Evolutionary conservation across 257 asterid species (phyloP), one percentile per base, ranked within the genome.

Genomic region (Solanum pimpinellifolium): DNA sequence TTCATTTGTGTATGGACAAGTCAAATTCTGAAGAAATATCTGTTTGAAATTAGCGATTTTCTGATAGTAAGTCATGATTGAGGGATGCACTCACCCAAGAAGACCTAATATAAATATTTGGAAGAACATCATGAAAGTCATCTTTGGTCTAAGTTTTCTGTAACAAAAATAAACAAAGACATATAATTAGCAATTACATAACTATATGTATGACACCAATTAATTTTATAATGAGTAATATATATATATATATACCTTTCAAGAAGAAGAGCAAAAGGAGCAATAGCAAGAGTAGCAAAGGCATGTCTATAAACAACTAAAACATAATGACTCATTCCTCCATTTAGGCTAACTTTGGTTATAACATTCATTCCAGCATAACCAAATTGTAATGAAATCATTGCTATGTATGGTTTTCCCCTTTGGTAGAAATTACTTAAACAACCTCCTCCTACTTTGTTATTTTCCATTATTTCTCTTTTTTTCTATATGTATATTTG

Each of bases 271-370:
- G 98, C 98, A 52, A 93, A 93, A 11, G 98, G 98, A 42, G 94
- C 92, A 46, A 94, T 89, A 56, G 92, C 89, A 2, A 91, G 12
- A 0, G 98, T 88, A 25, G 98, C 98, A 44, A 94, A 62, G 44
- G 92, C 94, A 65, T 95, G 97, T 14, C 98, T 95, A 56, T 95
- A 95, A 14, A 94, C 98, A 11, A 94, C 98, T 29, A 94, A 90
- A 11, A 95, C 91, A 92, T 95, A 94, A 85, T 94, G 97, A 60
- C 98, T 94, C 88, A 95, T 93, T 2, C 98, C 98, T 39, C 86
- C 85, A 84, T 90, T 93, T 86, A 95, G 90, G 4, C 98, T 91
- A 69, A 92, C 86, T 44, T 92, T 93, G 74, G 94, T 89, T 11
- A 93, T 85, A 15, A 95, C 89, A 90, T 90, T 90, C 98, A 95